phyloP scores from a whole-genome alignment of 768 basidiomycete species.

The Naganishia vishniacii region DNA sequence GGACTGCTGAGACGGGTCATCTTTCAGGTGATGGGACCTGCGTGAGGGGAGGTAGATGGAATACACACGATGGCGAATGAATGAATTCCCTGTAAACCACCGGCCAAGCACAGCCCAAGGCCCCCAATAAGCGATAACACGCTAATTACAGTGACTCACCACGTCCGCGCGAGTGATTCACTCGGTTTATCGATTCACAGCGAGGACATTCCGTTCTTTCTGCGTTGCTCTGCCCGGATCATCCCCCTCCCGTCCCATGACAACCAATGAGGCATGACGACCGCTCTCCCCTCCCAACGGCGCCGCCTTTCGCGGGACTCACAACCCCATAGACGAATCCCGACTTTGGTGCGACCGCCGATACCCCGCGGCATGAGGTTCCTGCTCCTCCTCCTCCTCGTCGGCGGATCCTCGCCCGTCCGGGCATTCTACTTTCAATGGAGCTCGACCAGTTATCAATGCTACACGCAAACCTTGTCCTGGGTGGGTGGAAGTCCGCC shows the following conservation, averaged over 20 bases:
- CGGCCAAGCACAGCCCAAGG: constrained; percentile 60
- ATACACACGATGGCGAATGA: no score
- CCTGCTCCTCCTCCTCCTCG: not conserved
- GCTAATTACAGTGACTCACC: no score
- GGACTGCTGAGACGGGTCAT: constrained; percentile 40
- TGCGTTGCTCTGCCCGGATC: no score
- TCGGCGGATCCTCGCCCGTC: not conserved
- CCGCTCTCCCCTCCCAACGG: no score
- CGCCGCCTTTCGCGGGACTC: not conserved
- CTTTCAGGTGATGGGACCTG: constrained; percentile 45
- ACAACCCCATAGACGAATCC: not conserved
- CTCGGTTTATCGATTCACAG: no score
- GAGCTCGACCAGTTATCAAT: constrained; percentile 19
- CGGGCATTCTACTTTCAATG: constrained; percentile 22
- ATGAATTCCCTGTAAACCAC: no score
- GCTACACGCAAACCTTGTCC: constrained; percentile 21
- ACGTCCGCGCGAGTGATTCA: no score
- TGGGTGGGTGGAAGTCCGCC: constrained; percentile 25
- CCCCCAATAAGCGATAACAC: constrained; percentile 50
- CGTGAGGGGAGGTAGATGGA: not conserved
- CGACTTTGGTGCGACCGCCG: no score
- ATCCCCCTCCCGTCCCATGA: no score
- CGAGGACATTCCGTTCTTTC: no score
- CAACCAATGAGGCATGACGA: no score
- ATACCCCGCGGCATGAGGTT: not conserved